These are phyloP conservation scores for Leccinum boreale DNA, from an alignment of 768 basidiomycete genomes.

Conservation along the genomic window DNA sequence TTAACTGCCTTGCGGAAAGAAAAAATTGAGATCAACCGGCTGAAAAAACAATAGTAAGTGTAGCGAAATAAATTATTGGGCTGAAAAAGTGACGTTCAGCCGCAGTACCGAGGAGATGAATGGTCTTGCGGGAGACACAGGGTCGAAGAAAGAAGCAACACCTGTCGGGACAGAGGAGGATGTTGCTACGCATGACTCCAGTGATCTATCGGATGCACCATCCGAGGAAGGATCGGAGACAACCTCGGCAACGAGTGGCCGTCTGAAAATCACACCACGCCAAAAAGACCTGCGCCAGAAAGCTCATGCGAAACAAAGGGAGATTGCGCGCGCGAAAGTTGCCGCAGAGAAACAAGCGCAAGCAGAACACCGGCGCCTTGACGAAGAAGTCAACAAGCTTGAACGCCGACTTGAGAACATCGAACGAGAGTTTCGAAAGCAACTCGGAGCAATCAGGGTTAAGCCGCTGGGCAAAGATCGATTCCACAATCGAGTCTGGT, in stretches of 20 bases:
- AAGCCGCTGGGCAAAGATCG: constrained; percentile 90
- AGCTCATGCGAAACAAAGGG: constrained; percentile 74
- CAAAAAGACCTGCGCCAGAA: constrained; percentile 52
- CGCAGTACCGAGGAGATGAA: constrained; percentile 73
- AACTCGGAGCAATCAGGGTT: constrained; percentile 78
- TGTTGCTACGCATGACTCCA: constrained; percentile 57
- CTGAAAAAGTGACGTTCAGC: constrained; percentile 12
- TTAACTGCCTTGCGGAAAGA: constrained; percentile 92
- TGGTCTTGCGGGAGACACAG: constrained; percentile 51
- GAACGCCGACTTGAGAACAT: constrained; percentile 80
- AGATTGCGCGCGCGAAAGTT: constrained; percentile 73
- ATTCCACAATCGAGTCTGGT: constrained; percentile 96
- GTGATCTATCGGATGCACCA: constrained; percentile 69
- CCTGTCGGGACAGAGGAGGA: constrained; percentile 49
- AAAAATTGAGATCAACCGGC: constrained; percentile 90
- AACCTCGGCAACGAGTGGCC: constrained; percentile 40
- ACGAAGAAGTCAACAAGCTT: constrained; percentile 84
- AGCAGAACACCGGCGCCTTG: constrained; percentile 78
- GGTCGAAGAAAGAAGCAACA: constrained; percentile 45
- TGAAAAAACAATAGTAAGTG: constrained; percentile 84
- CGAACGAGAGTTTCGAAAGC: constrained; percentile 91
- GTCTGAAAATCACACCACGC: constrained; percentile 44
- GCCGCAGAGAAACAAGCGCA: constrained; percentile 77
- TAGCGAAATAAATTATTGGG: constrained; percentile 1
- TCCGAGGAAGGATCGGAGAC: constrained; percentile 64